Evolutionary conservation across 257 asterid genomes (phyloP).

Genomic region (Mentha longifolia): DNA sequence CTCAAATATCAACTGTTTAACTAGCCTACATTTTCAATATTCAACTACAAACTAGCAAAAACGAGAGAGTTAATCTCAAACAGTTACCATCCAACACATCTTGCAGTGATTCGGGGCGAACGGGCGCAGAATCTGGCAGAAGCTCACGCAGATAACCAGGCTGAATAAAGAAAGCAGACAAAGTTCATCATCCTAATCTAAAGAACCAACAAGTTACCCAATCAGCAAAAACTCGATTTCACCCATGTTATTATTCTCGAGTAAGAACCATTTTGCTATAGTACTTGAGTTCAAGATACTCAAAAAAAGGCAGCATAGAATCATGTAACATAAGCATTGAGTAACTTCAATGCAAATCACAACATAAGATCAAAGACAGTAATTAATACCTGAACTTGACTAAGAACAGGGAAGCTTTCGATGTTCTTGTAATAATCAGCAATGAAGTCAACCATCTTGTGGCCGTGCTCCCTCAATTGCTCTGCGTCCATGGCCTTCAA

Average conservation of each 20-base stretch:
- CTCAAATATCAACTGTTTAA: not conserved
- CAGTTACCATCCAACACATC: conserved; percentile 76
- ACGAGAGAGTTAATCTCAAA: not conserved
- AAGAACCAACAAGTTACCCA: not conserved
- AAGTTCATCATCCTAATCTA: conserved; percentile 2
- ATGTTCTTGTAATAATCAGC: conserved; percentile 92
- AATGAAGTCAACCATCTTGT: conserved; percentile 93
- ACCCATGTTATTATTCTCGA: not conserved
- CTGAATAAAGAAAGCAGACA: conserved; percentile 43
- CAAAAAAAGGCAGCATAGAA: not conserved
- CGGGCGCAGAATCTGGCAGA: conserved; percentile 85
- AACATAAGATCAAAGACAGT: not conserved
- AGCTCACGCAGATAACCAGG: conserved; percentile 93
- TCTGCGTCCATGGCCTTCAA: conserved; percentile 93
- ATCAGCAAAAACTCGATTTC: not conserved
- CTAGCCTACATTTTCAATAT: not conserved
- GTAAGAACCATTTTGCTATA: not conserved
- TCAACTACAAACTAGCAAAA: not conserved
- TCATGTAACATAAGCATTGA: conserved; percentile 1
- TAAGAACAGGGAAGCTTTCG: conserved; percentile 81
- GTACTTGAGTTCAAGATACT: not conserved
- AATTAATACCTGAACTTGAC: conserved; percentile 85
- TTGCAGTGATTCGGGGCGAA: conserved; percentile 70
- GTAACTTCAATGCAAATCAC: not conserved
- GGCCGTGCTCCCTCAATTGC: conserved; percentile 82